Evolutionary conservation across 352 stramenopile species (phyloP).

Genomic region (Phytophthora pinifolia): DNA sequence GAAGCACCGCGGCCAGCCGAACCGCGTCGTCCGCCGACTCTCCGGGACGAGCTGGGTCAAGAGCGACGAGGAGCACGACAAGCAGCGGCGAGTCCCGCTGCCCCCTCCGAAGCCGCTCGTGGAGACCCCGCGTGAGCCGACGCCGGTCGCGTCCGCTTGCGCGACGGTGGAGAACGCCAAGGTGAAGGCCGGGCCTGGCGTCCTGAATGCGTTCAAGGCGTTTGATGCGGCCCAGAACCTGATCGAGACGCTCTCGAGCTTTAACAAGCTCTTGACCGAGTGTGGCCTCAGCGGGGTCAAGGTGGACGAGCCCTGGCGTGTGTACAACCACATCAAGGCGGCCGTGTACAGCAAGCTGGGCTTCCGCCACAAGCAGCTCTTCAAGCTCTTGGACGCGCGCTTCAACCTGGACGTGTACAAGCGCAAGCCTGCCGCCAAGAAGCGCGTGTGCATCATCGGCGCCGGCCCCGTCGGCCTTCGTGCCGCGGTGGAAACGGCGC

Average conservation of each 20-base stretch:
- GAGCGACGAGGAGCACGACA: constrained; percentile 26
- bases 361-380: constrained; percentile 79
- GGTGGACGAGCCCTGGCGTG: constrained; percentile 48
- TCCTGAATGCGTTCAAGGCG: constrained; percentile 58
- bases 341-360: constrained; percentile 55
- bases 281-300: constrained; percentile 56
- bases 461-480: constrained; percentile 76
- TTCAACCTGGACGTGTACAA: constrained; percentile 54
- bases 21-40: constrained; percentile 46
- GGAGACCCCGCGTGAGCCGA: constrained; percentile 24
- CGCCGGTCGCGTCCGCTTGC: constrained; percentile 15
- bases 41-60: constrained; percentile 36
- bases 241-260: constrained; percentile 51
- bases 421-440: constrained; percentile 56
- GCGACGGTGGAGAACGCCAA: constrained; percentile 41
- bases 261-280: constrained; percentile 55
- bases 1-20: constrained; percentile 38
- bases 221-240: constrained; percentile 73
- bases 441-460: constrained; percentile 75
- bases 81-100: constrained; percentile 10
- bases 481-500: constrained; percentile 67
- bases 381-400: constrained; percentile 68
- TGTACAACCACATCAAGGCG: constrained; percentile 72
- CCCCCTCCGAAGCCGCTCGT: constrained; percentile 16
- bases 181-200: constrained; percentile 36